A percentile compares a stretch with the other conserved stretches of the same genome.
These are phyloP conservation scores for Phytopythium sindhum DNA, from an alignment of 352 stramenopile genomes.

Conservation along the genomic window DNA sequence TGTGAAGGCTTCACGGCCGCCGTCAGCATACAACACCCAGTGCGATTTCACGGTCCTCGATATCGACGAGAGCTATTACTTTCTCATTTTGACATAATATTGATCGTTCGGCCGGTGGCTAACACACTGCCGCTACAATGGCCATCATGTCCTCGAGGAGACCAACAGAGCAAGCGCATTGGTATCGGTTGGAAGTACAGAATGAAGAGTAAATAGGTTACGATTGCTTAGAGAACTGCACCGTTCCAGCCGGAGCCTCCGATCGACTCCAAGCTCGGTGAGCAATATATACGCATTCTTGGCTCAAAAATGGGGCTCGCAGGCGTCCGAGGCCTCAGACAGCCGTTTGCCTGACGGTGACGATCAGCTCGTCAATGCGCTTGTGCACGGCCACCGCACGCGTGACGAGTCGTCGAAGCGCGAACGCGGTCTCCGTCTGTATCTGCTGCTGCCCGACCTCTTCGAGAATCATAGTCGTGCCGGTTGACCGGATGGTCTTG, in stretches of 20 bases:
- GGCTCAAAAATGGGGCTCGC: not conserved
- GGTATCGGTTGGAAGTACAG: no score
- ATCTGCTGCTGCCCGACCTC: constrained; percentile 42
- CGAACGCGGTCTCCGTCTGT: constrained; percentile 36
- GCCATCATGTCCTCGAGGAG: no score
- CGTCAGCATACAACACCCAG: no score
- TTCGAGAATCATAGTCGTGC: constrained; percentile 55
- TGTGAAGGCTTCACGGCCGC: not conserved
- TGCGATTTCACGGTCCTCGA: no score
- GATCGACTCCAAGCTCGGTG: not conserved
- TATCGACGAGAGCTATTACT: no score
- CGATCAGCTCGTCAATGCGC: constrained; percentile 43
- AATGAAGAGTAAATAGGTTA: constrained; percentile 10
- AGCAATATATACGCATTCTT: constrained; percentile 16
- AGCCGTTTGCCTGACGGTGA: constrained; percentile 16
- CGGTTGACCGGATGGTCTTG: constrained; percentile 64
- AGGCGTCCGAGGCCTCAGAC: constrained; percentile 9
- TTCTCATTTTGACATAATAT: no score
- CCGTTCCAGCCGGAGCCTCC: not conserved
- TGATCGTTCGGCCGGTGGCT: no score
- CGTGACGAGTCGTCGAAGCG: constrained; percentile 51
- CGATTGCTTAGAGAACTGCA: not conserved
- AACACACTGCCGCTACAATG: no score
- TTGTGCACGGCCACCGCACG: constrained; percentile 44
- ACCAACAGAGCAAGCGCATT: no score